Evolutionary conservation across 2,329 filamentous ascomycete genomes (phyloP).

Genomic region (Aureobasidium sp.): DNA sequence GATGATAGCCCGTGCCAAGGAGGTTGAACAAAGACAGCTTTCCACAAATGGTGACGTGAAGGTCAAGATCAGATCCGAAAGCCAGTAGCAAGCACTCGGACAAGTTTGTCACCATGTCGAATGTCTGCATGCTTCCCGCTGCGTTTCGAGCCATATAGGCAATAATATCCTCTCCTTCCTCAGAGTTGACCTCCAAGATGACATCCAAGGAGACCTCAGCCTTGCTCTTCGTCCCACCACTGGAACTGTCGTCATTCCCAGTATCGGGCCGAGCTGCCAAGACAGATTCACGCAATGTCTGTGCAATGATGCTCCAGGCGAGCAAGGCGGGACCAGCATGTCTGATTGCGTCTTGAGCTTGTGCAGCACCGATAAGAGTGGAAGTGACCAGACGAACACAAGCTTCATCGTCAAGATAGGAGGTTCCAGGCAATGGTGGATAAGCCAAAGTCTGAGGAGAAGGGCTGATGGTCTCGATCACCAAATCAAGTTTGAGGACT

Average conservation of each 20-base stretch:
- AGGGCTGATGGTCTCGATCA: conserved; percentile 45
- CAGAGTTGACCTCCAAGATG: conserved; percentile 33
- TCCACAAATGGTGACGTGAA: conserved; percentile 54
- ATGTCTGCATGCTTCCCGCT: conserved; percentile 41
- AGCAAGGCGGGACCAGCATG: conserved; percentile 65
- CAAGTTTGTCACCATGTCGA: conserved; percentile 42
- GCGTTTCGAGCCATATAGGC: conserved; percentile 41
- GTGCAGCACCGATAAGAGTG: conserved; percentile 57
- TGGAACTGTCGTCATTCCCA: conserved; percentile 9
- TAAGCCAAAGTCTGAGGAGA: conserved; percentile 15
- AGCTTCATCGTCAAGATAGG: conserved; percentile 63
- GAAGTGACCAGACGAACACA: conserved; percentile 67
- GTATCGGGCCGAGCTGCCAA: conserved; percentile 47
- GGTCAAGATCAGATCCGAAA: conserved; percentile 44
- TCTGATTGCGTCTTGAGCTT: conserved; percentile 31
- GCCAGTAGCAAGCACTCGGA: conserved; percentile 38
- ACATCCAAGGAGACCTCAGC: conserved; percentile 31
- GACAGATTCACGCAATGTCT: conserved; percentile 60
- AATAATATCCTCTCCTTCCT: conserved; percentile 40
- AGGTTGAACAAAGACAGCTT: conserved; percentile 62
- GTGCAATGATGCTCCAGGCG: conserved; percentile 72
- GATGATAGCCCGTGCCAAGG: conserved; percentile 58
- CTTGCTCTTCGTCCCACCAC: neutral
- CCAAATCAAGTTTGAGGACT: conserved; percentile 61
- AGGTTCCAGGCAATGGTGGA: conserved; percentile 30